Base-by-base conservation (phyloP, 306 rosid genomes). In the Cucumis sativus region DNA sequence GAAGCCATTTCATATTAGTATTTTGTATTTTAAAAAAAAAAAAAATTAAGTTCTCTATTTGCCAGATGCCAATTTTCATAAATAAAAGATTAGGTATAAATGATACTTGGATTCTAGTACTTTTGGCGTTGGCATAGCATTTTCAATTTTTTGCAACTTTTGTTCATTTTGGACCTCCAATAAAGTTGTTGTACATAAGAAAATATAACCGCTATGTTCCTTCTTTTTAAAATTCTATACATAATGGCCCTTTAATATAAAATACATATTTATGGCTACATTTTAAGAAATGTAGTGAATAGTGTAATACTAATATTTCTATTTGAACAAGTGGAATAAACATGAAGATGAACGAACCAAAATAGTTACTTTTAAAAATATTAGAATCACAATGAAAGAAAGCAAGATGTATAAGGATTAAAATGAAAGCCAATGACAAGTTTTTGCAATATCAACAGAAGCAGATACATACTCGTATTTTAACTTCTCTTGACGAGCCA, bases 401-500 rank as follows among this genome's bases (percentile, higher is more conserved):
- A 14, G 9, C 7, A 4, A 4, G 5, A 49, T 13, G 56, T 51
- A 51, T 47, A 12, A 11, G 16, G 9, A 52, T 3, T 16, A 52
- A 52, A 16, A 16, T 16, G 3, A 52, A 51, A 51, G 40, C 67
- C 67, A 13, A 61, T 61, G n/a, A 14, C 67, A 61, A 13, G 39
- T 63, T 63, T 4, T 66, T 39, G 30, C 15, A 10, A 69, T 30
- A 47, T 16, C 43, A 63, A n/a, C 23, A 17, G 70, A 64, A 64
- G 70, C 49, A 55, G 52, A 21, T 69, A 73, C 90, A 49, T 89
- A 89, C 98, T 89, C 90, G 73, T 94, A 94, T 89, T 87, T 88
- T 21, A 94, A 78, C 82, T 89, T 94, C 39, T 89, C 92, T 72
- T 94, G 88, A 77, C 84, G 85, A 41, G 87, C 96, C 52, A 83